Evolutionary conservation across 164 flowering plant genomes (phyloP), one percentile per base, ranked within the genome.

Genomic region (Berberis vulgaris): DNA sequence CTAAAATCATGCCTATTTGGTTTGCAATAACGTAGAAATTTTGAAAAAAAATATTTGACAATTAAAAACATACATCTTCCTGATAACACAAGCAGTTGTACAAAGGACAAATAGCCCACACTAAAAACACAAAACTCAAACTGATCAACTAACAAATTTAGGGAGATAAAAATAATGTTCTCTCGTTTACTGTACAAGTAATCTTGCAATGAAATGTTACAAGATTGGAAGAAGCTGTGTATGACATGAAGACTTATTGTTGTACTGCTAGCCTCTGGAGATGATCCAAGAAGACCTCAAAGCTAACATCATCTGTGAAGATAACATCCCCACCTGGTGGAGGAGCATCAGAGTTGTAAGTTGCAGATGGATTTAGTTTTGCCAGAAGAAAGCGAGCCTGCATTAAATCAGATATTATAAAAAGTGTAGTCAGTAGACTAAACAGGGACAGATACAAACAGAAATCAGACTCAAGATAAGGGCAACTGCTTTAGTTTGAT

Each of bases 301-400:
- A 87, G 78, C 89, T 88, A 13, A 85, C 96, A 71, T 94, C 98
- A 76, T 94, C 97, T 0, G 99, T 94, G 67, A 91, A 94, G 41
- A 94, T 76, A 61, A 89, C 55, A 72, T 91, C 96, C 26, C 89
- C 91, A 40, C 91, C 95, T 7, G 84, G 80, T n/a, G 70, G 65
- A 58, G 79, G 71, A 60, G 84, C 66, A 62, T 82, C 88, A 2
- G 91, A 79, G 73, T 81, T 89, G 72, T 91, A 87, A n/a, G 96
- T 91, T 38, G 97, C 82, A 10, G 98, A 91, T 56, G 98, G 98
- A 73, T 94, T 94, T 77, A 94, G 69, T 69, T 88, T 94, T 49
- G 95, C 97, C 76, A 94, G 76, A 54, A 94, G 82, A 73, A 91
- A 91, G 13, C 97, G 89, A 4, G 97, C 97, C 97, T 94, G 85